These are phyloP conservation scores for Pseudocohnilembus persalinus DNA, from an alignment of 169 alveolate species.

Conservation along the genomic window DNA sequence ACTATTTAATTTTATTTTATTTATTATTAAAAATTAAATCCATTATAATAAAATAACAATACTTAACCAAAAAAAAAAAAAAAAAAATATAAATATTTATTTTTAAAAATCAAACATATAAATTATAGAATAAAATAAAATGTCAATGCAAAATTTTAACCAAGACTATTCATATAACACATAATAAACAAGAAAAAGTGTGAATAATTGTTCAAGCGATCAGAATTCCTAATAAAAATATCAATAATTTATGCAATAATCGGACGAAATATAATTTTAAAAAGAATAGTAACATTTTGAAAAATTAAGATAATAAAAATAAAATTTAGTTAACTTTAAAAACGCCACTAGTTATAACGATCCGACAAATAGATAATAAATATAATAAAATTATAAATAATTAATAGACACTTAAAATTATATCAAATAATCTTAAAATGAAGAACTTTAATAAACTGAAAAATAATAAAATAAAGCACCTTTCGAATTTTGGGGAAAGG, in stretches of 20 bases:
- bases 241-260: background rate
- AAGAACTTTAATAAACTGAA: background rate
- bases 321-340: background rate
- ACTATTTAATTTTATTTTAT: too few species aligned
- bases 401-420: background rate
- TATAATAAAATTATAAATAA: too few species aligned
- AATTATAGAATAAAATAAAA: too few species aligned
- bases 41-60: too few species aligned
- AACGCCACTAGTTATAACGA: background rate
- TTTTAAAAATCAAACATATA: too few species aligned
- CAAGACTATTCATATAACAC: too few species aligned
- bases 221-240: background rate
- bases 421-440: background rate
- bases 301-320: background rate
- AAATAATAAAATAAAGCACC: background rate
- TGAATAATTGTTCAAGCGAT: background rate
- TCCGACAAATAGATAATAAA: too few species aligned
- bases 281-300: background rate
- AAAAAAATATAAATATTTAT: too few species aligned
- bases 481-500: background rate
- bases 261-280: background rate
- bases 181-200: background rate
- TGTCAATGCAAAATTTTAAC: too few species aligned
- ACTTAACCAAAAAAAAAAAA: too few species aligned
- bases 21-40: too few species aligned